These are phyloP conservation scores for Lactarius indigo DNA, from an alignment of 768 basidiomycete species.

Conservation along the genomic window DNA sequence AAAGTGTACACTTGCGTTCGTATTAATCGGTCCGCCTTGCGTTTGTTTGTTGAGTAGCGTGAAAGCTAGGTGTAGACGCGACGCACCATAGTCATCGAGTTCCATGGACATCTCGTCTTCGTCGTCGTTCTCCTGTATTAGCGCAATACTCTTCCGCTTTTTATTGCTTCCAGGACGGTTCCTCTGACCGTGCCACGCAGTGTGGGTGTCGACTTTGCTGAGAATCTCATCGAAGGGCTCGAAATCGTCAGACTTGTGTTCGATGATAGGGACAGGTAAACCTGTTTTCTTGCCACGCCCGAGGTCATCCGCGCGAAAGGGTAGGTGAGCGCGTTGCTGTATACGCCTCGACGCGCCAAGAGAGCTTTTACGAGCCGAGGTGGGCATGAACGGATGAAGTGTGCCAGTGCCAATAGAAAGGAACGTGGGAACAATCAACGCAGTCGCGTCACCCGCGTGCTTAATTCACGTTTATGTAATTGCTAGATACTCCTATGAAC, in stretches of 20 bases:
- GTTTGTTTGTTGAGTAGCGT: not conserved
- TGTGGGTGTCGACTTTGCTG: slow-evolving; percentile 62
- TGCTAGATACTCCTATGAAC: not conserved
- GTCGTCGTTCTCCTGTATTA: slow-evolving; percentile 31
- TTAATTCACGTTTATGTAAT: not conserved
- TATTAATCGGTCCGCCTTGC: slow-evolving; percentile 18
- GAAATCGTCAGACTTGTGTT: slow-evolving; percentile 76
- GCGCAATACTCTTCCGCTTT: slow-evolving; percentile 38
- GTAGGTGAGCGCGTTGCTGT: slow-evolving; percentile 63
- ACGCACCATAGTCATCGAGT: slow-evolving; percentile 54
- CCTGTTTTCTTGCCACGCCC: slow-evolving; percentile 81
- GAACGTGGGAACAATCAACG: slow-evolving; percentile 26
- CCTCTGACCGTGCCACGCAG: slow-evolving; percentile 53
- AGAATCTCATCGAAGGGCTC: slow-evolving; percentile 77
- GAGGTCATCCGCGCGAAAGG: slow-evolving; percentile 74
- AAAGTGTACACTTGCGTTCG: slow-evolving; percentile 34
- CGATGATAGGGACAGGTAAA: slow-evolving; percentile 60
- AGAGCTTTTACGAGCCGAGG: slow-evolving; percentile 38
- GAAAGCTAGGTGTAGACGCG: slow-evolving; percentile 29
- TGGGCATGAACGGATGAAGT: slow-evolving; percentile 29
- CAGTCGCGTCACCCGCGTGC: slow-evolving; percentile 1
- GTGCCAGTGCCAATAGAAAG: not conserved
- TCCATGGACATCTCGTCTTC: slow-evolving; percentile 80
- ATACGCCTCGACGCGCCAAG: slow-evolving; percentile 48
- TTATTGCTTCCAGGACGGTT: slow-evolving; percentile 33